Evolutionary conservation across 495 filamentous ascomycete species (phyloP).

Genomic region (Aspergillus affinis): DNA sequence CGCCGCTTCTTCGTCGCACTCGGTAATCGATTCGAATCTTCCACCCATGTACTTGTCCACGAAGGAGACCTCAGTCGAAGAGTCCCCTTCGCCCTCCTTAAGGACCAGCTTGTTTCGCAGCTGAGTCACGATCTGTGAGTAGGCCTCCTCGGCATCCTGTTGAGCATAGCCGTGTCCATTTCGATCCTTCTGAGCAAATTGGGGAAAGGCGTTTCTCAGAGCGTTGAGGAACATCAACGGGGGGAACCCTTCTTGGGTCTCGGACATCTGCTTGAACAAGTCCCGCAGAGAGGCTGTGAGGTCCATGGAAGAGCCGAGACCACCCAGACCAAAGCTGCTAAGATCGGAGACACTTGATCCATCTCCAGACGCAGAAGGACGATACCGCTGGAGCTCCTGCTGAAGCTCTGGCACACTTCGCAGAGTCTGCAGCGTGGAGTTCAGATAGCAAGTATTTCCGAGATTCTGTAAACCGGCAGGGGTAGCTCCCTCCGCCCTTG

Average conservation of each 20-base stretch:
- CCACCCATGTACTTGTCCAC: conserved; percentile 90
- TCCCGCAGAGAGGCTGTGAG: conserved; percentile 78
- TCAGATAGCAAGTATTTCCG: conserved; percentile 97
- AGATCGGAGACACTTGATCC: conserved; percentile 48
- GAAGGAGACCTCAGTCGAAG: conserved; percentile 61
- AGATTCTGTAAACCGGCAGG: conserved; percentile 90
- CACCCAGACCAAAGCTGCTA: conserved; percentile 60
- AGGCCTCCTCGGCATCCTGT: conserved; percentile 97
- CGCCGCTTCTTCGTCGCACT: conserved; percentile 80
- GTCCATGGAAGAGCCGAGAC: conserved; percentile 62
- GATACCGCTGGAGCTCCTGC: conserved; percentile 71
- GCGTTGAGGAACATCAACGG: conserved; percentile 84
- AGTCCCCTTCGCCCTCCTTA: conserved; percentile 49
- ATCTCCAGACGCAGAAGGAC: conserved; percentile 35
- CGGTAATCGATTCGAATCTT: conserved; percentile 68
- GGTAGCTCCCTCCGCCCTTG: conserved; percentile 75
- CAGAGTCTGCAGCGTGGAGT: conserved; percentile 89
- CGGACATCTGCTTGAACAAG: conserved; percentile 89
- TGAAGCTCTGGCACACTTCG: conserved; percentile 90
- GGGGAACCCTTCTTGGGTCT: conserved; percentile 85
- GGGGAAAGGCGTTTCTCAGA: conserved; percentile 79
- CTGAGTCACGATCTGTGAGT: conserved; percentile 92
- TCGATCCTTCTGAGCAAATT: conserved; percentile 85
- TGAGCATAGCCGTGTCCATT: conserved; percentile 84
- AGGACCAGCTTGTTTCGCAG: conserved; percentile 76